Base-by-base conservation (phyloP, 2,329 filamentous ascomycete genomes). In the Dothideomycetidae sp. region DNA sequence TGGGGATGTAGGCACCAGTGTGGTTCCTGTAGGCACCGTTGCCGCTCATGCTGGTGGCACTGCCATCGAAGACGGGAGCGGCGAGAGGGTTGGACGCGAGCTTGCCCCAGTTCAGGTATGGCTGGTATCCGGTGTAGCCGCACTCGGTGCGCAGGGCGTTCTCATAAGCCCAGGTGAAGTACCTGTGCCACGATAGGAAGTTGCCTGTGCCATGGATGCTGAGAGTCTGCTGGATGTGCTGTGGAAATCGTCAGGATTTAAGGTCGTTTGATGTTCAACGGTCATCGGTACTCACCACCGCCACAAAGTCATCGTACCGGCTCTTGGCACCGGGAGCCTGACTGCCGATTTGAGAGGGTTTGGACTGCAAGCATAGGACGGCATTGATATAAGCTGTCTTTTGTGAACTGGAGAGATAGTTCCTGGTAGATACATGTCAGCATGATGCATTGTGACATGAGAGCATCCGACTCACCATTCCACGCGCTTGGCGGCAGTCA, bases 1-100 rank as follows among this genome's bases (percentile, higher is more conserved):
- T 40, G 4, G 42, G 41, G 28, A 48, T 44, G 7, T 26, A 39
- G 17, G 28, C 32, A 29, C 59, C 53, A 70, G 69, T 36, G 68
- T 50, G 10, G 28, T 61, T 60, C 26, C 42, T 39, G 12, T 40
- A 45, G 5, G 34, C 45, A 14, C 54, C 53, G 30, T 56, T 50
- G n/a, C 49, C 48, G 31, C 47, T 44, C 16, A 57, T 47, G 10
- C 61, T 58, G 14, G 61, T 65, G 11, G 61, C 61, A 39, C 60
- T 66, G 35, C 71, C 71, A 45, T 75, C 70, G 37, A 75, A 72
- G 37, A 73, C 47, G 3, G 69, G 66, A 0, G 68, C 70, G 32
- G 61, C 60, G 29, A 47, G 31, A 3, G 50, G 43, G 31, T 72
- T 62, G 2, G 55, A 43, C 2, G 62, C 56, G 53, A 62, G 64